A percentile compares a stretch with the other conserved stretches of the same genome.
Conservation (phyloP, 164 flowering plant genomes). For the Litsea cubeba region DNA sequence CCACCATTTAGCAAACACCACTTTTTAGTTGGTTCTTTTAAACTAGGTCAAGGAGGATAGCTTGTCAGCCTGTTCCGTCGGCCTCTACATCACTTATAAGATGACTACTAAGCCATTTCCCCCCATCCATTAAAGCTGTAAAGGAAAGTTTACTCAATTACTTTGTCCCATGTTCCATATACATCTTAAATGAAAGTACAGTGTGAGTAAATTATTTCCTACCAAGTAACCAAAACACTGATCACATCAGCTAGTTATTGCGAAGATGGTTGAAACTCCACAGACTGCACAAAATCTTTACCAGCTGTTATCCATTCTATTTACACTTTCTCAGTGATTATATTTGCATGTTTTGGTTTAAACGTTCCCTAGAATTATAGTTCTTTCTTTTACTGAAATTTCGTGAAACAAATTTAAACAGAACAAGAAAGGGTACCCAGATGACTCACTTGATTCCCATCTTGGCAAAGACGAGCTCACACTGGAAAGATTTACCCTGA, state of each 20-base stretch:
- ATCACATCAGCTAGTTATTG: not conserved
- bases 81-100: too few species aligned
- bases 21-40: too few species aligned
- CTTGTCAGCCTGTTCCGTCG: too few species aligned
- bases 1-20: too few species aligned
- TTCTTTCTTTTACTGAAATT: not conserved
- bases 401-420: not conserved
- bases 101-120: too few species aligned
- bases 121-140: too few species aligned
- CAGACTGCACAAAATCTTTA: too few species aligned
- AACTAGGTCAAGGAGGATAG: too few species aligned
- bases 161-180: not conserved
- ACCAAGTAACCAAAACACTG: not conserved
- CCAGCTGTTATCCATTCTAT: not conserved
- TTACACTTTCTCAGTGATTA: not conserved
- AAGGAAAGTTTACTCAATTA: not conserved
- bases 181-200: not conserved
- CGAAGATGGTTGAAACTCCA: not conserved
- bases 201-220: not conserved
- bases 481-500: conserved; percentile 65
- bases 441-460: conserved; percentile 42
- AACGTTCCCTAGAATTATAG: not conserved
- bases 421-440: not conserved
- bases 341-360: not conserved
- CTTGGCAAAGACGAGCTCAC: conserved; percentile 57